Percentiles rank a stretch among this genome's conserved stretches.
These are phyloP conservation scores for Solanum pimpinellifolium DNA, from an alignment of 257 asterid species.

Conservation along the genomic window DNA sequence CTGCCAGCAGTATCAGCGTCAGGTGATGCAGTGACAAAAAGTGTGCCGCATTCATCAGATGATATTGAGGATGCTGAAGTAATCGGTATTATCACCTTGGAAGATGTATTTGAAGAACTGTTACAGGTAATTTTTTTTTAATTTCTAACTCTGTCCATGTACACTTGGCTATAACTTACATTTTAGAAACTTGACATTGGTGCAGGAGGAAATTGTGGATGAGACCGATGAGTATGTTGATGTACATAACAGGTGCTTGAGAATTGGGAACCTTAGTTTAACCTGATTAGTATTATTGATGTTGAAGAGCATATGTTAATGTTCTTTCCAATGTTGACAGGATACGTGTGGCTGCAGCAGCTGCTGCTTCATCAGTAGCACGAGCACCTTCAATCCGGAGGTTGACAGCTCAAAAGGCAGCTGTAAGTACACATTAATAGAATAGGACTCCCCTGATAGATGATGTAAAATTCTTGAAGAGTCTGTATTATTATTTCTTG, in stretches of 20 bases:
- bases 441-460: background rate
- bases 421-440: slow-evolving; percentile 33
- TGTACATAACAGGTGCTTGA: slow-evolving; percentile 64
- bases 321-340: slow-evolving; percentile 24
- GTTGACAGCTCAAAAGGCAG: slow-evolving; percentile 42
- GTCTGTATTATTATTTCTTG: background rate
- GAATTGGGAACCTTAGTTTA: background rate
- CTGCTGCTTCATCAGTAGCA: slow-evolving; percentile 80
- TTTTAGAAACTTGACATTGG: background rate
- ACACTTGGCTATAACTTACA: background rate
- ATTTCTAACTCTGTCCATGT: background rate
- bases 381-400: slow-evolving; percentile 75
- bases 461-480: background rate
- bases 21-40: slow-evolving; percentile 24
- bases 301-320: background rate
- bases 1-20: slow-evolving; percentile 18
- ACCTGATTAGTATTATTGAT: background rate
- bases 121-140: slow-evolving; percentile 40
- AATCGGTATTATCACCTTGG: slow-evolving; percentile 81
- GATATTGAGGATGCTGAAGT: slow-evolving; percentile 74
- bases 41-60: slow-evolving; percentile 25
- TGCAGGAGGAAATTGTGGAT: slow-evolving; percentile 90
- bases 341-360: slow-evolving; percentile 92
- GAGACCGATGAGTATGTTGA: slow-evolving; percentile 92
- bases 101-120: slow-evolving; percentile 94